Evolutionary conservation across 75 land plant species (phyloP).

Genomic region (Gnetum montanum): DNA sequence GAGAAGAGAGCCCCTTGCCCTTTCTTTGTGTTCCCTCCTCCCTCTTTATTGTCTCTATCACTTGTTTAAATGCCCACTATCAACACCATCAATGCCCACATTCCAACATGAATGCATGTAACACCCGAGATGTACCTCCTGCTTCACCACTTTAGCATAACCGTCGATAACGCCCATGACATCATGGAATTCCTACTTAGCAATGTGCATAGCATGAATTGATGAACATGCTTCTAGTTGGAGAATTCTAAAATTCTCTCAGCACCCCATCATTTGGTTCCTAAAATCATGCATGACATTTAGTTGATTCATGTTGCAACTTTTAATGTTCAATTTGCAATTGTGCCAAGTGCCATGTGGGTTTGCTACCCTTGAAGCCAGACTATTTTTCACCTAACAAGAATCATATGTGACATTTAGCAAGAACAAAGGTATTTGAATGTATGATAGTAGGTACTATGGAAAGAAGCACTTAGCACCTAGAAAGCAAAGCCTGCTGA

Average conservation of each 20-base stretch:
- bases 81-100: too few relatives aligned
- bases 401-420: constrained; percentile 75
- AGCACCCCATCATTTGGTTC: constrained; percentile 20
- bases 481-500: too few relatives aligned
- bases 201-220: constrained; percentile 61
- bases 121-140: too few relatives aligned
- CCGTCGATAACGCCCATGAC: too few relatives aligned
- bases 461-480: too few relatives aligned
- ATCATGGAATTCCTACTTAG: constrained; percentile 32
- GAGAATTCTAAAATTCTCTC: constrained; percentile 5
- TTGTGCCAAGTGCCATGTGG: constrained; percentile 33
- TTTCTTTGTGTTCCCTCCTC: too few relatives aligned
- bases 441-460: constrained; percentile 22
- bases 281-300: constrained; percentile 49
- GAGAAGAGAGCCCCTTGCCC: too few relatives aligned
- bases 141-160: too few relatives aligned
- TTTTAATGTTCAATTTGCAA: constrained; percentile 31
- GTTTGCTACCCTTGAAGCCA: constrained; percentile 52
- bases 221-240: constrained; percentile 35
- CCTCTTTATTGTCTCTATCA: too few relatives aligned
- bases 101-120: too few relatives aligned
- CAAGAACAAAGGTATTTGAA: constrained; percentile 52
- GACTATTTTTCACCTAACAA: constrained; percentile 53
- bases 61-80: too few relatives aligned
- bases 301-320: constrained; percentile 28